Base-by-base conservation (phyloP, 768 basidiomycete species). In the Suillus spraguei region DNA sequence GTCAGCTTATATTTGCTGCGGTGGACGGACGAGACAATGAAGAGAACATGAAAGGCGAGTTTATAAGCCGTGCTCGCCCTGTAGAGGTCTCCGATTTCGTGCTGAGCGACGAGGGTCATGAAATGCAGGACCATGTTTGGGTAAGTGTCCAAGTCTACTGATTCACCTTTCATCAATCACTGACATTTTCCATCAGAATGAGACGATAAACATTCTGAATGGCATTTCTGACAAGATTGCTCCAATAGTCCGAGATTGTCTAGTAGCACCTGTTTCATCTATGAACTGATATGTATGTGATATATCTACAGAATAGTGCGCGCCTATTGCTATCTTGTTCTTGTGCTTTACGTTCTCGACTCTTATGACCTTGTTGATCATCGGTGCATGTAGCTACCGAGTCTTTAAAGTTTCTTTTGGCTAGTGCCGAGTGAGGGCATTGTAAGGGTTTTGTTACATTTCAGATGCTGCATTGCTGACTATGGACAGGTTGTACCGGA, bases 51-150 rank as follows among this genome's bases (percentile, higher is more conserved):
- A 67, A 68, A 22, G 72, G 70, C 0, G 70, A 61, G 4, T 74
- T 49, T 28, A 33, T 77, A 6, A 63, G 44, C 46, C 39, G 14
- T 4, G 58, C 59, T 16, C 50, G 24, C 7, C 65, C 72, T 5
- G 54, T 46, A 0, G 73, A 78, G 60, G 68, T 74, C 22, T 69
- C 76, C 38, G 77, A 80, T 60, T 77, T 72, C 39, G 70, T 76
- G 47, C 46, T 77, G 2, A 73, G 74, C 39, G 66, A 70, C 10
- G 68, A 74, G 24, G 80, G 77, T 0, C 59, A 56, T 38, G 65
- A 52, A 24, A 68, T 71, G 59, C 72, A 79, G 59, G 70, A 74
- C n/a, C 65, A 54, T 38, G 41, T 78, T 10, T 80, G 79, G 78
- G 79, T 79, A 56, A 14, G 67, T 65, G 77, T 50, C 7, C 14